Base-by-base conservation (phyloP, 1,139 yeast genomes). In the Casaregolazyma suthepensis region DNA sequence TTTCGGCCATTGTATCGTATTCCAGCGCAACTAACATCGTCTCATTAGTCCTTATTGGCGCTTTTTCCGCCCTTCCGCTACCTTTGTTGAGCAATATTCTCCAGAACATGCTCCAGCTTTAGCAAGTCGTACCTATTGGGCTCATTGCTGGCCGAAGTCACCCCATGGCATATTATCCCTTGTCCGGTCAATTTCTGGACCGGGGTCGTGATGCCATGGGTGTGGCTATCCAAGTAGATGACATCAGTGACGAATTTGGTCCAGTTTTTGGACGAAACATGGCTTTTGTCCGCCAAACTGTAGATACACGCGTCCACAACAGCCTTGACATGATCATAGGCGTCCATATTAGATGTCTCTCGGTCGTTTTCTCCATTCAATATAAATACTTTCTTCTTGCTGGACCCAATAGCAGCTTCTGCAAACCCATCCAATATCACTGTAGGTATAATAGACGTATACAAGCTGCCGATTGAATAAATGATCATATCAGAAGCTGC, bases 371-470 rank as follows among this genome's bases (percentile, higher is more conserved):
- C 73, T 2, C 95, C 95, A 68, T 89, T 89, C 44, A 88, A 69
- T 12, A 88, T 68, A 23, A 89, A 54, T 20, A 71, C 60, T 45
- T 66, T 60, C 23, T 58, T 60, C 45, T 55, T 58, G 23, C 57
- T 51, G 5, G 35, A 35, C 26, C 31, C 43, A 12, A 52, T 31
- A 6, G 48, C 46, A 10, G 45, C 47, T 9, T 26, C 42, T 0
- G 91, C 94, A 20, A 88, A 78, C 1, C 95, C 96, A 54, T 81
- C 81, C 5, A 88, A 71, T 10, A 88, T 79, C 3, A 89, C 71
- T 0, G 89, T 82, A 0, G 97, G 97, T 1, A 88, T 72, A 7
- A 87, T 80, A 55, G 96, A 87, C 0, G 97, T 90, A 85, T 87
- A 86, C 46, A 91, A 72, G 2, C 96, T 87, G 0, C 97, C 97